Base-by-base conservation (phyloP, 352 stramenopile genomes). In the Peronospora belbahrii region DNA sequence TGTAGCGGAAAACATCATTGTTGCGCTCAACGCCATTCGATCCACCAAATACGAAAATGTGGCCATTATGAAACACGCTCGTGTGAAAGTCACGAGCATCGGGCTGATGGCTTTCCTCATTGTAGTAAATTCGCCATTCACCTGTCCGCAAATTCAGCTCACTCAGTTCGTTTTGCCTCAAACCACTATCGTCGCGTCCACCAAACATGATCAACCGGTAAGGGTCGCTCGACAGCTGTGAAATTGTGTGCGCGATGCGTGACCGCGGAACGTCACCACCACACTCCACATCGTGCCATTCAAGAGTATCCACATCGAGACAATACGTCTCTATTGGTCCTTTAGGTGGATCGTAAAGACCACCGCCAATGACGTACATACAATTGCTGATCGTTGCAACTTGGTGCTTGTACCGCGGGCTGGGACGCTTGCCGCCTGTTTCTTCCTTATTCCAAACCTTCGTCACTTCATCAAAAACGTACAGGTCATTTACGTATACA, bases 21-120 rank as follows among this genome's bases (percentile, higher is more conserved):
- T 86, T 91, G 17, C 79, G 62, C 62, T 91, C 75, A 15, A 82
- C 65, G n/a, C 80, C 80, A 30, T 91, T 91, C 4, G 80, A 91
- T 18, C 80, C 80, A 32, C 80, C 80, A 25, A 91, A 91, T 13
- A 91, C 68, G 48, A 86, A 91, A 42, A 91, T 83, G 37, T 78
- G 66, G 34, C 83, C 62, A 22, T 88, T 60, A 51, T 87, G 65
- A 56, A 85, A 74, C 28, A 88, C 65, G 6, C 67, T 79, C 4
- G 76, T 85, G 65, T 91, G 80, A 52, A 91, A 91, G 46, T 91
- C 80, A 35, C 80, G 71, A 36, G 80, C 69, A 42, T 91, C 80
- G 13, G 80, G 80, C 46, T 82, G 70, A n/a, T 74, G 76, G 0
- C 58, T 65, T 13, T 80, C 65, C 23, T 88, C 65, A 1, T 80